phyloP scores from a whole-genome alignment of 78 protist genomes.

The Chrysochromulina parva region DNA sequence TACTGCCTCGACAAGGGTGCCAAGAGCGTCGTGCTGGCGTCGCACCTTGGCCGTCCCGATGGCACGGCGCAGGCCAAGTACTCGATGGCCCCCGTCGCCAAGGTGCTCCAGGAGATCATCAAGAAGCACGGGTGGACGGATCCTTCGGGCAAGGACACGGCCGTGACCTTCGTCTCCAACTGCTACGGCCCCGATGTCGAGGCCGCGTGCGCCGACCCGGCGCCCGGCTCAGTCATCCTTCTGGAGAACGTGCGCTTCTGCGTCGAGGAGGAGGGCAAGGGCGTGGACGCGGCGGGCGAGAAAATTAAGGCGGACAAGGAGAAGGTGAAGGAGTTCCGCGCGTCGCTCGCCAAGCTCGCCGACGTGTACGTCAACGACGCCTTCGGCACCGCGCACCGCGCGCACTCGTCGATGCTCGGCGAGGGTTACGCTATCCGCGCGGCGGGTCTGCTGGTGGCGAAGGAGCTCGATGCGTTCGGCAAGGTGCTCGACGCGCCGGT shows the following conservation, averaged over 20 bases:
- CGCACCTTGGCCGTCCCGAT: constrained; percentile 99
- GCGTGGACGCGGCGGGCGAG: constrained; percentile 49
- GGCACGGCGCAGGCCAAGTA: constrained; percentile 68
- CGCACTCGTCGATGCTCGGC: constrained; percentile 84
- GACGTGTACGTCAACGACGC: constrained; percentile 98
- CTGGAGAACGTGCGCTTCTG: constrained; percentile 98
- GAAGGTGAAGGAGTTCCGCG: constrained; percentile 85
- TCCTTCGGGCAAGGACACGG: background rate
- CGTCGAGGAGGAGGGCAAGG: constrained; percentile 89
- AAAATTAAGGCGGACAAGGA: constrained; percentile 82
- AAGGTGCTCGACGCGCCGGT: constrained; percentile 86
- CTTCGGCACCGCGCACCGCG: constrained; percentile 99
- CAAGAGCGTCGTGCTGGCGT: constrained; percentile 79
- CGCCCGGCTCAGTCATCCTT: constrained; percentile 72
- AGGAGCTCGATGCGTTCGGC: constrained; percentile 95
- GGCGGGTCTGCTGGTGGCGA: constrained; percentile 93
- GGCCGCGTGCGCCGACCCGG: constrained; percentile 74
- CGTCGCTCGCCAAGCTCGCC: constrained; percentile 85
- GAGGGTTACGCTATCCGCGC: constrained; percentile 68
- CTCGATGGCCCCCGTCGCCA: constrained; percentile 77
- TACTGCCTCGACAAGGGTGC: constrained; percentile 86
- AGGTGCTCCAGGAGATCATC: background rate
- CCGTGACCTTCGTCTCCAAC: constrained; percentile 83
- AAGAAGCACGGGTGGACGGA: no score
- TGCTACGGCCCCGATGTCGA: constrained; percentile 74